Base-by-base conservation (phyloP, 176 grass and related monocot genomes). In the Lolium perenne region DNA sequence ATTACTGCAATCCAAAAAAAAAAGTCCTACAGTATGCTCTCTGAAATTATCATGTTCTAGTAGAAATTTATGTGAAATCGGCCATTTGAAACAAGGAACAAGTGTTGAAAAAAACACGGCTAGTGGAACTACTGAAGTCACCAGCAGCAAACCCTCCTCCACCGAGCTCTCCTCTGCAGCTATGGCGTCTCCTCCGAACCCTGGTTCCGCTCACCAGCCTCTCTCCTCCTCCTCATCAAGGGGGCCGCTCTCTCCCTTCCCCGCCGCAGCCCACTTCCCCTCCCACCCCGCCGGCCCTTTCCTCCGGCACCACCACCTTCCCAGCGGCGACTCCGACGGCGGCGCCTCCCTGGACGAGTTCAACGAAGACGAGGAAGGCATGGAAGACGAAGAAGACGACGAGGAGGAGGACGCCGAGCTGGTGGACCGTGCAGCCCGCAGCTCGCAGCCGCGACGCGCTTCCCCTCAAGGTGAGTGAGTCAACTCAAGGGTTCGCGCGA, bases 291-390 rank as follows among this genome's bases (percentile, higher is more conserved):
- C 57, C 3, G 73, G 38, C 22, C 82, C 79, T 6, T 92, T 90
- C 82, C 77, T 83, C 66, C 71, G 54, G 14, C 83, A 74, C 7
- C 86, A 81, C 12, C 74, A 76, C 17, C 68, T 21, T 22, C 74
- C 55, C 59, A 26, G 49, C 22, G 72, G 47, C 54, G 38, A 87
- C 43, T 72, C 79, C 14, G 89, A 87, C 8, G 87, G 80, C 25
- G 66, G 74, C 47, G 76, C 38, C 32, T 82, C 41, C 0, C 46
- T 32, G 38, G 85, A 88, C 2, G 92, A 86, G 38, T 82, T 61
- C 14, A 89, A 94, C 8, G 92, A 91, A 6, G 91, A 67, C 5
- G 82, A 80, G n/a, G 90, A 88, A 2, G 80, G 47, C 10, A 83
- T 22, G n/a, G 85, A 87, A 5, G 86, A 74, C 0, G 35, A 73